These are phyloP conservation scores for Sugiyamaella xylanicola DNA, from an alignment of 1,139 yeast species.

Conservation along the genomic window DNA sequence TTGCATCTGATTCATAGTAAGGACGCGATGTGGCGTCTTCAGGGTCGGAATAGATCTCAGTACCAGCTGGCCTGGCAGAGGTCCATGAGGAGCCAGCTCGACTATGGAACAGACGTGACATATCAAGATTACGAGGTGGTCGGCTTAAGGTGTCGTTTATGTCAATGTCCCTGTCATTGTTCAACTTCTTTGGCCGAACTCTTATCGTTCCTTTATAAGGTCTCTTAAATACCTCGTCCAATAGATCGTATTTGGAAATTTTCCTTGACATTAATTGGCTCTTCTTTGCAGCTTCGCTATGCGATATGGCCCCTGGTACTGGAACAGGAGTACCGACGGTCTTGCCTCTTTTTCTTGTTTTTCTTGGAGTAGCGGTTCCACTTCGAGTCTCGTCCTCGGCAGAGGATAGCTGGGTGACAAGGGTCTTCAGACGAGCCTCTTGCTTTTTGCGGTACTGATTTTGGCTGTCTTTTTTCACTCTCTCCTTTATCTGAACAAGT, in stretches of 20 bases:
- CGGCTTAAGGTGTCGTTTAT: slow-evolving; percentile 2
- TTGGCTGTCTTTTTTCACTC: slow-evolving; percentile 24
- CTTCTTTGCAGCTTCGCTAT: slow-evolving; percentile 2
- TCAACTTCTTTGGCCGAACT: slow-evolving; percentile 12
- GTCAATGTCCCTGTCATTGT: neutral
- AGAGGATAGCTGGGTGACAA: slow-evolving; percentile 8
- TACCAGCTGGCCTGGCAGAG: slow-evolving; percentile 9
- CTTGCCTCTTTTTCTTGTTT: slow-evolving; percentile 10
- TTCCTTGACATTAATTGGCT: slow-evolving; percentile 14
- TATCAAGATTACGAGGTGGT: slow-evolving; percentile 10
- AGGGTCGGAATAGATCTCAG: slow-evolving; percentile 24
- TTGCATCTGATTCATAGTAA: slow-evolving; percentile 22
- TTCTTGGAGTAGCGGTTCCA: slow-evolving; percentile 18
- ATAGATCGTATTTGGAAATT: slow-evolving; percentile 36
- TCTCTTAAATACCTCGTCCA: slow-evolving; percentile 38
- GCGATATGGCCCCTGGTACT: neutral
- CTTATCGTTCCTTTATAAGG: slow-evolving; percentile 38
- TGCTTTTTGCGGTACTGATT: slow-evolving; percentile 25
- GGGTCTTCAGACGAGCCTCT: slow-evolving; percentile 16
- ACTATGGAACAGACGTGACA: neutral
- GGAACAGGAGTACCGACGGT: neutral
- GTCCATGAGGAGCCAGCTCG: slow-evolving; percentile 15
- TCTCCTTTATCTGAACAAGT: slow-evolving; percentile 24
- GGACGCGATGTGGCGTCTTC: slow-evolving; percentile 21
- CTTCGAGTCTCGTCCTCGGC: neutral